phyloP scores from a whole-genome alignment of 352 stramenopile species.

The Phytophthora megakarya region DNA sequence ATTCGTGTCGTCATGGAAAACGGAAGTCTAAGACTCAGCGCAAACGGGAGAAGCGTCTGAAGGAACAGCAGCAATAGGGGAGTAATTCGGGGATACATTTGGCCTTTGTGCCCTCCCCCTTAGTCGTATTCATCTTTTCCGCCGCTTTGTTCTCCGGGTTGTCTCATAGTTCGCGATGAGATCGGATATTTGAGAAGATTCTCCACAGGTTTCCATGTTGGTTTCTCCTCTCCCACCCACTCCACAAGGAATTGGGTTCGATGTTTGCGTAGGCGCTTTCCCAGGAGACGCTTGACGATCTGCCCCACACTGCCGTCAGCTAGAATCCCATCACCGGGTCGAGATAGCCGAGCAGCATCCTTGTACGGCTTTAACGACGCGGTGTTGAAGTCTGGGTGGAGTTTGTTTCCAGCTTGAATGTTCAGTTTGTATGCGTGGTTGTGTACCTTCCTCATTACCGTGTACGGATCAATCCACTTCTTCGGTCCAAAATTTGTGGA shows the following conservation, averaged over 20 bases:
- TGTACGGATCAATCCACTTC: slow-evolving; percentile 23
- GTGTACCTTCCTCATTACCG: slow-evolving; percentile 13
- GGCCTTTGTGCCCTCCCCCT: too few relatives aligned
- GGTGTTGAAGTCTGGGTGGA: slow-evolving; percentile 22
- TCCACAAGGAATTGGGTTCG: slow-evolving; percentile 14
- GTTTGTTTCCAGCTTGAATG: slow-evolving; percentile 20
- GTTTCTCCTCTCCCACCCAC: slow-evolving; percentile 3
- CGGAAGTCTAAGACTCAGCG: too few relatives aligned
- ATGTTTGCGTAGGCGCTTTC: neutral
- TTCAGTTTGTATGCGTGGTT: slow-evolving; percentile 32
- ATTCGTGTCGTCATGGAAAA: too few relatives aligned
- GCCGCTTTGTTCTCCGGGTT: neutral
- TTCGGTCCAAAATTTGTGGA: slow-evolving; percentile 21
- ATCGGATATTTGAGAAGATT: slow-evolving; percentile 11
- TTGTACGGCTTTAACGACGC: slow-evolving; percentile 18
- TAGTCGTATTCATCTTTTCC: too few relatives aligned
- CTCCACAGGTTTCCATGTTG: neutral
- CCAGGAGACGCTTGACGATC: neutral
- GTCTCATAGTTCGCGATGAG: slow-evolving; percentile 6
- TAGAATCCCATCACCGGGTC: neutral
- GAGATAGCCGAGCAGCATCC: neutral
- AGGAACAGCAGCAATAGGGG: too few relatives aligned
- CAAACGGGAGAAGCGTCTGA: too few relatives aligned
- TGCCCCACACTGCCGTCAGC: slow-evolving; percentile 8
- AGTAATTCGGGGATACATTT: too few relatives aligned